Evolutionary conservation across 2,329 filamentous ascomycete genomes (phyloP).

Genomic region (Davidsoniella australis): DNA sequence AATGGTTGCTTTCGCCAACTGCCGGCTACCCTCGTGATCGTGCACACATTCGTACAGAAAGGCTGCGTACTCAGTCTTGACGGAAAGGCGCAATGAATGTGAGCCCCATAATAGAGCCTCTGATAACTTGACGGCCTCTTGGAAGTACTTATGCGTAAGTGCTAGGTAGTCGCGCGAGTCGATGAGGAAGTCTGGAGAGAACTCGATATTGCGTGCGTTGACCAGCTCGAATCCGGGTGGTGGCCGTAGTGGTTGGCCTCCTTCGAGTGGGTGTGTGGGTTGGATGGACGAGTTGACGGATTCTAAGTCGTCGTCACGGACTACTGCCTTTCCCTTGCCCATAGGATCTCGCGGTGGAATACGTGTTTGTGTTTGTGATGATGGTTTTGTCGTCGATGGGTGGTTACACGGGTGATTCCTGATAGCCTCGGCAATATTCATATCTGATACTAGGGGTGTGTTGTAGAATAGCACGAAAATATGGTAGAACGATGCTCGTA

Average conservation of each 20-base stretch:
- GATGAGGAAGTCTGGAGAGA: constrained; percentile 46
- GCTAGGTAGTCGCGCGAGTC: constrained; percentile 68
- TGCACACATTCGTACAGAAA: constrained; percentile 89
- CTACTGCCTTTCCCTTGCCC: constrained; percentile 29
- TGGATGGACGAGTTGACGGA: constrained; percentile 28
- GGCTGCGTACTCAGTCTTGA: constrained; percentile 81
- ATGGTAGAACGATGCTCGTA: constrained; percentile 88
- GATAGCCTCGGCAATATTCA: constrained; percentile 31
- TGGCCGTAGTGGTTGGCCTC: constrained; percentile 36
- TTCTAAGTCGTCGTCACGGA: constrained; percentile 26
- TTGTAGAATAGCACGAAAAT: constrained; percentile 96
- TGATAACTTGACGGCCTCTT: constrained; percentile 56
- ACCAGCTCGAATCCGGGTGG: constrained; percentile 35
- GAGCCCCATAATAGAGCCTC: constrained; percentile 67
- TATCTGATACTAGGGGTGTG: constrained; percentile 55
- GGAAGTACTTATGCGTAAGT: constrained; percentile 65
- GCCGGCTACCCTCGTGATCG: constrained; percentile 58
- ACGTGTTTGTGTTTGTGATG: no score
- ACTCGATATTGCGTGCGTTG: constrained; percentile 17
- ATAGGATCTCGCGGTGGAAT: constrained; percentile 22
- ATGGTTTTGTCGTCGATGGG: constrained; percentile 8
- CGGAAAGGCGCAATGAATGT: constrained; percentile 73
- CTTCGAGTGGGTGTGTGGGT: constrained; percentile 33
- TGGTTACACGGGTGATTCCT: constrained; percentile 19
- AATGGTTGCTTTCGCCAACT: constrained; percentile 66